phyloP scores from a whole-genome alignment of 2,329 filamentous ascomycete species.

The Sporothrix curviconia region DNA sequence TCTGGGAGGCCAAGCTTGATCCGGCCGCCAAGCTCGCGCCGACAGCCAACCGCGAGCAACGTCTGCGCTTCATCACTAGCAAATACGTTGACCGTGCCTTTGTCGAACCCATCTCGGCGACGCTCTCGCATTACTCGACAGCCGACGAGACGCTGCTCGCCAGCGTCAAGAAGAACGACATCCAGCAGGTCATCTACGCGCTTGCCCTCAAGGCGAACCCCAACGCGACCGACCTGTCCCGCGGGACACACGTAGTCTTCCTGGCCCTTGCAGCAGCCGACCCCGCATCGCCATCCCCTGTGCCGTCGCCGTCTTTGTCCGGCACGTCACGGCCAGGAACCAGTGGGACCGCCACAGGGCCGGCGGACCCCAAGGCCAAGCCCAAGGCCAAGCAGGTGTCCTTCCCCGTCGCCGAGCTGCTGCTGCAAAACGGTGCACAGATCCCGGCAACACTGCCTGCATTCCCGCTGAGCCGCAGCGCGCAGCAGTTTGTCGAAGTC shows the following conservation, averaged over 20 bases:
- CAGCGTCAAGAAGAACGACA: slow-evolving; percentile 92
- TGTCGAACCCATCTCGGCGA: slow-evolving; percentile 70
- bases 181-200: slow-evolving; percentile 86
- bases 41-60: slow-evolving; percentile 78
- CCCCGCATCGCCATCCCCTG: slow-evolving; percentile 64
- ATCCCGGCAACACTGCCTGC: slow-evolving; percentile 69
- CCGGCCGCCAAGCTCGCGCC: slow-evolving; percentile 64
- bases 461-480: slow-evolving; percentile 74
- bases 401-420: slow-evolving; percentile 84
- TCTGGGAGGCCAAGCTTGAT: slow-evolving; percentile 88
- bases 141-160: slow-evolving; percentile 85
- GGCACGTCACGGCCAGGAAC: not conserved
- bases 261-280: slow-evolving; percentile 88
- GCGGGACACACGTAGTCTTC: slow-evolving; percentile 83
- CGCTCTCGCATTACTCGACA: slow-evolving; percentile 67
- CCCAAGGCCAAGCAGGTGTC: slow-evolving; percentile 51
- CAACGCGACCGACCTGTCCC: slow-evolving; percentile 77
- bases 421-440: slow-evolving; percentile 89
- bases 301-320: slow-evolving; percentile 23
- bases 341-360: not conserved
- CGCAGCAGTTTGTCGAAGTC: slow-evolving; percentile 78
- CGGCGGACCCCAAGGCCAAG: slow-evolving; percentile 22
- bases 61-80: slow-evolving; percentile 87
- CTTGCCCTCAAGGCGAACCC: slow-evolving; percentile 81
- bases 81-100: slow-evolving; percentile 86